A percentile compares a stretch with the other conserved stretches of the same genome.
Evolutionary conservation across 2,329 filamentous ascomycete genomes (phyloP).

Genomic region (Ophiostoma perfectum): DNA sequence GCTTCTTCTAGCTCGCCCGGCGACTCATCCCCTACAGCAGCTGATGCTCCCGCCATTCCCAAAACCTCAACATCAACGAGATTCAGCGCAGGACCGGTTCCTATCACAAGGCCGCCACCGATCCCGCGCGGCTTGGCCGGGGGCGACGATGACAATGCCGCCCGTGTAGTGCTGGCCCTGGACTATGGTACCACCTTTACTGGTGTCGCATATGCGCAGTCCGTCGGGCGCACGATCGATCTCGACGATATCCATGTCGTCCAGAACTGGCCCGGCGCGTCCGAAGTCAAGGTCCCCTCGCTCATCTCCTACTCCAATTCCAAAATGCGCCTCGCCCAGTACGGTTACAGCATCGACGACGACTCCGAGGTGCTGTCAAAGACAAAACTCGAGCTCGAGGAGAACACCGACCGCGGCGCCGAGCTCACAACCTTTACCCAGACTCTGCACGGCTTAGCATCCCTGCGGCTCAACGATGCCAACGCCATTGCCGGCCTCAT

Average conservation of each 20-base stretch:
- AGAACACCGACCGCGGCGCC: slow-evolving; percentile 9
- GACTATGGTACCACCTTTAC: slow-evolving; percentile 28
- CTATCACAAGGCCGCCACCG: background rate
- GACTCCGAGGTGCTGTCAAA: slow-evolving; percentile 22
- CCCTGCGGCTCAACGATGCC: slow-evolving; percentile 16
- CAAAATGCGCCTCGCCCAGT: slow-evolving; percentile 18
- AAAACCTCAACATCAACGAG: background rate
- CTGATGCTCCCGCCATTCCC: background rate
- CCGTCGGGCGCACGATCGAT: slow-evolving; percentile 15
- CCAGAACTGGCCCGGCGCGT: slow-evolving; percentile 21
- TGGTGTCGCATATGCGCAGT: slow-evolving; percentile 23
- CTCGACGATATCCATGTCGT: slow-evolving; percentile 24
- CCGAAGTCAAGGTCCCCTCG: slow-evolving; percentile 25
- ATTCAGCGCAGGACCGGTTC: background rate
- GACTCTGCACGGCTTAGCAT: slow-evolving; percentile 20
- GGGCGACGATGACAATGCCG: background rate
- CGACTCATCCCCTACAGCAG: background rate
- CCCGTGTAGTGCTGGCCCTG: slow-evolving; percentile 24
- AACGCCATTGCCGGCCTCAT: slow-evolving; percentile 17
- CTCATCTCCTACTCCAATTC: slow-evolving; percentile 25
- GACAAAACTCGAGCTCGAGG: slow-evolving; percentile 27
- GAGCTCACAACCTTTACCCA: slow-evolving; percentile 23
- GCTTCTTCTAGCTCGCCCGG: background rate
- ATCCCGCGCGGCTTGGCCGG: background rate
- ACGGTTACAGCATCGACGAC: slow-evolving; percentile 24